These are phyloP conservation scores for Microsporum ferrugineum DNA, from an alignment of 2,329 filamentous ascomycete species.

Conservation along the genomic window DNA sequence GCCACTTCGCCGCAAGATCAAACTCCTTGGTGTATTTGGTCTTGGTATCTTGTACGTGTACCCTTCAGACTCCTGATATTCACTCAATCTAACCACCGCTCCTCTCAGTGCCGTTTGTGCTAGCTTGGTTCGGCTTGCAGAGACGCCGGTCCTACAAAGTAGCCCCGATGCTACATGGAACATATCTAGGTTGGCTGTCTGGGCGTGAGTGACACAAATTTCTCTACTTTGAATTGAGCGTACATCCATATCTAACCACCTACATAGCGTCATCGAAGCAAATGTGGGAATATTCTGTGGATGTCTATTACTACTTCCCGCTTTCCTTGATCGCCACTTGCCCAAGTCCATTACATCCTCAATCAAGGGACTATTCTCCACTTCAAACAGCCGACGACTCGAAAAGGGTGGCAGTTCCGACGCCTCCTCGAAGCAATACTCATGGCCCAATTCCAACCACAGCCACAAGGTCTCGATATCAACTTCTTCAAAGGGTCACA, in stretches of 20 bases:
- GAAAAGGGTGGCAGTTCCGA: constrained; percentile 3
- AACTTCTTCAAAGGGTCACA: neutral
- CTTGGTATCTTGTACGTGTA: constrained; percentile 2
- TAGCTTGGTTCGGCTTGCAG: neutral
- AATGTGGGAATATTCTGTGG: constrained; percentile 1
- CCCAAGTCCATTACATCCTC: neutral
- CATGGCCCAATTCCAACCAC: neutral
- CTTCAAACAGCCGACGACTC: neutral
- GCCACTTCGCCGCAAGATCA: neutral
- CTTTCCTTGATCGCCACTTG: constrained; percentile 3
- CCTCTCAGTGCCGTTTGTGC: neutral
- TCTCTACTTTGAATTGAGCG: too few relatives aligned
- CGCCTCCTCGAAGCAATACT: neutral
- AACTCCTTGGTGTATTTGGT: neutral
- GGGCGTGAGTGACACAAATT: neutral
- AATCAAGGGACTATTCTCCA: neutral
- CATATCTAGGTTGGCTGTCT: neutral
- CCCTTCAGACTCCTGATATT: neutral
- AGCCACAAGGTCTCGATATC: neutral
- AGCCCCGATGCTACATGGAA: constrained; percentile 3
- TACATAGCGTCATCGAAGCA: neutral
- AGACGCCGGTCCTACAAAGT: neutral
- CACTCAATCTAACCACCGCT: neutral
- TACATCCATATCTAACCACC: neutral
- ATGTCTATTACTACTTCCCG: neutral